Percentiles rank a stretch among this genome's conserved stretches.
These are phyloP conservation scores for Apium graveolens DNA, from an alignment of 129 eudicot species.

Conservation along the genomic window DNA sequence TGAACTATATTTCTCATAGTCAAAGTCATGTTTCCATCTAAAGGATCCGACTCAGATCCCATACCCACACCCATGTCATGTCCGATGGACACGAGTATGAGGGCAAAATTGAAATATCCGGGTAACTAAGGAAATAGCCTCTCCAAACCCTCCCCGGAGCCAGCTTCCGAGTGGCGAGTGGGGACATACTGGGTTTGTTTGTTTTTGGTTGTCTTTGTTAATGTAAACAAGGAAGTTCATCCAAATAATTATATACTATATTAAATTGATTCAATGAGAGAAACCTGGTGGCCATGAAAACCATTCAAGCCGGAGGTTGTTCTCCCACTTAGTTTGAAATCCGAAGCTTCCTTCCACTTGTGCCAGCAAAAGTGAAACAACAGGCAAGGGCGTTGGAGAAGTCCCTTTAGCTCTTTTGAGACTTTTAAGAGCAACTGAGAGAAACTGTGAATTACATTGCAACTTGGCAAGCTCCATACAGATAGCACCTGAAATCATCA, in stretches of 20 bases:
- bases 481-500: slow-evolving; percentile 45
- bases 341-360: slow-evolving; percentile 96
- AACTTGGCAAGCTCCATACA: slow-evolving; percentile 87
- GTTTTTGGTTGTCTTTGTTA: neutral
- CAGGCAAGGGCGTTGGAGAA: slow-evolving; percentile 47
- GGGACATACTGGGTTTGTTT: neutral
- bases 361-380: slow-evolving; percentile 59
- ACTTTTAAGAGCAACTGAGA: slow-evolving; percentile 62
- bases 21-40: too few relatives aligned
- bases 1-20: too few relatives aligned
- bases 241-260: neutral
- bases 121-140: neutral
- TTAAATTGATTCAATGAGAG: slow-evolving; percentile 1
- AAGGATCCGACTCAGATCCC: too few relatives aligned
- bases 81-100: too few relatives aligned
- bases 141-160: neutral
- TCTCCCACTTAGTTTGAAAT: slow-evolving; percentile 68
- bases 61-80: too few relatives aligned
- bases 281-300: slow-evolving; percentile 89
- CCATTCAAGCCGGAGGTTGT: slow-evolving; percentile 64
- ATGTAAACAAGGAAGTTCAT: neutral
- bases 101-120: too few relatives aligned
- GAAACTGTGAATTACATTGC: slow-evolving; percentile 48
- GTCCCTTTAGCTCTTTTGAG: slow-evolving; percentile 64
- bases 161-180: neutral